Base-by-base conservation (phyloP, 495 filamentous ascomycete species). In the Hypoxylon crocopeplum region DNA sequence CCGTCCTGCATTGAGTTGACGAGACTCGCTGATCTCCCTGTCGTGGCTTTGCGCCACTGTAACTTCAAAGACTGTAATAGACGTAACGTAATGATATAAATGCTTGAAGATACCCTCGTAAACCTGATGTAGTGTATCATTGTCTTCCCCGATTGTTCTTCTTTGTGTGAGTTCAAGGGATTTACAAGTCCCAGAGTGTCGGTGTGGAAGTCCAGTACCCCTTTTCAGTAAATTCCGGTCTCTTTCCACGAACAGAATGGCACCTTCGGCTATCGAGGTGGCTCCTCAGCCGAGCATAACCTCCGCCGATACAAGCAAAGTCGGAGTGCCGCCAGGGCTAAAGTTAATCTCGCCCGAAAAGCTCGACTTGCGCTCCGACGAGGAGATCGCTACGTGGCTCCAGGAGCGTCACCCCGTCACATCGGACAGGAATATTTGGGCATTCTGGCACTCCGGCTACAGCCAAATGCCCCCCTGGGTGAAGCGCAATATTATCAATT, bases 381-480 rank as follows among this genome's bases (percentile, higher is more conserved):
- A 58, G 1, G 64, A 70, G 44, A 68, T 70, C 20, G 55, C 48
- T 12, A 27, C 47, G 33, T 65, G 57, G 60, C 61, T 70, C 13
- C 57, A 57, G 52, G 39, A 51, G 15, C 58, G 52, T 8, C 65
- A 68, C 19, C 66, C 69, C 11, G 52, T 75, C 30, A 70, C 66
- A n/a, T 73, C 66, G 15, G 75, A 77, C 36, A 77, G 73, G 59
- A 79, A 79, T 53, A 56, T 79, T 27, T 79, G 76, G 76, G 65
- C 72, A 3, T 78, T 66, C 57, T 78, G 76, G 76, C 67, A 77
- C 50, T 47, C 63, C 2, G 76, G 75, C 0, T 66, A 72, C 27
- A 21, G 22, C 10, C 22, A 60, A 7, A 70, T 73, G 62, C 66
- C 65, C 6, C 39, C 64, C 2, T 79, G 74, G 74, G 66, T 68